Percentiles rank a stretch among this genome's conserved stretches.
Conservation (phyloP, 805 yeast species). For the Scheffersomyces amazonensis region DNA sequence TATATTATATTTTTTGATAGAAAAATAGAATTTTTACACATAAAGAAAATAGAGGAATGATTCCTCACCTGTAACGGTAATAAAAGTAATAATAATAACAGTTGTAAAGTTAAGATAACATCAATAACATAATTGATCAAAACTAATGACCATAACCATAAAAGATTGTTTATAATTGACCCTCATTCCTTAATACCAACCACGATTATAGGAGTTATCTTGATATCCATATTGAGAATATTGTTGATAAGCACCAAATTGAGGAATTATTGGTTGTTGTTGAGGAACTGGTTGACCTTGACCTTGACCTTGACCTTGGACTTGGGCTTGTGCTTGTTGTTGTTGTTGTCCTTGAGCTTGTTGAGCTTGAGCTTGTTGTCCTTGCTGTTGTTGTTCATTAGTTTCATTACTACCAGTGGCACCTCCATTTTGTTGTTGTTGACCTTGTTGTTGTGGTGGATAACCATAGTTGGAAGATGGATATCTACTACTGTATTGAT, state of each 20-base stretch:
- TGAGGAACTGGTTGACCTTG: constrained; percentile 22
- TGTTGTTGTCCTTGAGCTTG: constrained; percentile 3
- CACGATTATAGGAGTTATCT: constrained; percentile 41
- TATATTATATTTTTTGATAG: too few relatives aligned
- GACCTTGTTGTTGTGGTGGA: constrained; percentile 24
- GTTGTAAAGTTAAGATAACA: too few relatives aligned
- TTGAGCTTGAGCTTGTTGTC: constrained; percentile 4
- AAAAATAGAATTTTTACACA: too few relatives aligned
- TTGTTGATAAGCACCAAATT: constrained; percentile 46
- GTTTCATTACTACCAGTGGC: constrained; percentile 1
- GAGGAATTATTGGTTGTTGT: constrained; percentile 40
- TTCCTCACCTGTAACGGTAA: too few relatives aligned
- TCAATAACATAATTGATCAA: too few relatives aligned
- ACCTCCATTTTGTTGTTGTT: constrained; percentile 6
- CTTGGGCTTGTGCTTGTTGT: constrained; percentile 15
- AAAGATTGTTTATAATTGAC: too few relatives aligned
- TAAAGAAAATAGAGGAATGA: too few relatives aligned
- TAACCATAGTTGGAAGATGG: constrained; percentile 21
- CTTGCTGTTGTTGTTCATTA: constrained; percentile 3
- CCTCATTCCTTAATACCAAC: constrained; percentile 43
- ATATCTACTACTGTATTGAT: constrained; percentile 27
- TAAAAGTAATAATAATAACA: too few relatives aligned
- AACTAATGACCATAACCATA: too few relatives aligned
- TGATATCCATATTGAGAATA: constrained; percentile 48
- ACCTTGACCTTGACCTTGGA: constrained; percentile 8